Conservation (phyloP, 148 eudicot species). For the Chenopodium quinoa region DNA sequence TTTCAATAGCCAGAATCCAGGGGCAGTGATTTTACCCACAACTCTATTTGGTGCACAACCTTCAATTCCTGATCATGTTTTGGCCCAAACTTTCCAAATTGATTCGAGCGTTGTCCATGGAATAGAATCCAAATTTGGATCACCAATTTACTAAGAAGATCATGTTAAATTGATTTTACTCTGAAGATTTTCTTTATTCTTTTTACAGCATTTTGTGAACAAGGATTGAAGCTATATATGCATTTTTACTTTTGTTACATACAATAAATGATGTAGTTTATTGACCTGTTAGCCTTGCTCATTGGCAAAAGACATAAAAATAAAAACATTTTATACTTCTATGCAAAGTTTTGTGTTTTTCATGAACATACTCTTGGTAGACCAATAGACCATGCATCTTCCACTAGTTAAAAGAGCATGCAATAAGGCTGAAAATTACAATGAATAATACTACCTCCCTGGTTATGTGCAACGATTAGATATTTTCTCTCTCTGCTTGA, state of each 20-base stretch:
- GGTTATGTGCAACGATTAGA: too few species aligned
- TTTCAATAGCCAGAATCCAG: slow-evolving; percentile 53
- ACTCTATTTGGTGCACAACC: slow-evolving; percentile 41
- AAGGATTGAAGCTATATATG: background rate
- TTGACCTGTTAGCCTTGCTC: background rate
- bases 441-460: slow-evolving; percentile 11
- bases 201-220: background rate
- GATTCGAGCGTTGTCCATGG: slow-evolving; percentile 18
- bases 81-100: slow-evolving; percentile 38
- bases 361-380: background rate
- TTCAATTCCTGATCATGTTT: slow-evolving; percentile 31
- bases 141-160: background rate
- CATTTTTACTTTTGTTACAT: background rate
- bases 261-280: background rate
- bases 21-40: slow-evolving; percentile 21
- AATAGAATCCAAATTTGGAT: slow-evolving; percentile 34
- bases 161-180: too few species aligned
- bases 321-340: too few species aligned
- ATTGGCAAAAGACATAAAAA: background rate
- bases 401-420: slow-evolving; percentile 20
- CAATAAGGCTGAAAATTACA: background rate
- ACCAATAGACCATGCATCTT: too few species aligned
- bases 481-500: too few species aligned
- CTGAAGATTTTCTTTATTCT: background rate
- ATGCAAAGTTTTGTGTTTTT: background rate